These are phyloP conservation scores for Hanseniaspora sp. DNA, from an alignment of 1,139 yeast genomes.

Conservation along the genomic window DNA sequence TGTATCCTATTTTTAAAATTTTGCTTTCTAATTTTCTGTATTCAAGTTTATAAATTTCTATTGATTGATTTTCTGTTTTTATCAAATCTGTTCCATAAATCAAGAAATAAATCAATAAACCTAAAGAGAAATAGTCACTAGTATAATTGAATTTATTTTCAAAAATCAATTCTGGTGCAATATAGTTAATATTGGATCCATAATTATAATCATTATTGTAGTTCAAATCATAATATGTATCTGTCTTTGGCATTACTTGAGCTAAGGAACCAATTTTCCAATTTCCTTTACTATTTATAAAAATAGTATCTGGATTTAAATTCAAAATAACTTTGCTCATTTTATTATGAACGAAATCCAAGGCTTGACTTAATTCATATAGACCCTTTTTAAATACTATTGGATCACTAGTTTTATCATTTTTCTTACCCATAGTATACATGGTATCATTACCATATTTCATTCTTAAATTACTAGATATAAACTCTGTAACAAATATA, in stretches of 20 bases:
- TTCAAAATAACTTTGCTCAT: conserved; percentile 71
- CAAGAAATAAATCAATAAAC: conserved; percentile 58
- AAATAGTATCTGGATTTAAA: conserved; percentile 64
- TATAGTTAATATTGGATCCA: conserved; percentile 53
- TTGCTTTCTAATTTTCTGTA: conserved; percentile 35
- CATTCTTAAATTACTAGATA: conserved; percentile 48
- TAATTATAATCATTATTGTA: conserved; percentile 6
- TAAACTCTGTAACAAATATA: conserved; percentile 74
- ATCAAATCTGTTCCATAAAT: conserved; percentile 42
- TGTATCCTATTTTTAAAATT: conserved; percentile 37
- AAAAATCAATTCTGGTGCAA: conserved; percentile 63
- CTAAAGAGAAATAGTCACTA: conserved; percentile 76
- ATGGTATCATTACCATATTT: conserved; percentile 24
- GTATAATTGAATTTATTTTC: conserved; percentile 51
- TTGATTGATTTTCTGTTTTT: conserved; percentile 37
- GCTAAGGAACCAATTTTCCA: conserved; percentile 85
- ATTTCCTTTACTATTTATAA: conserved; percentile 75
- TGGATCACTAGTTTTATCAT: conserved; percentile 32
- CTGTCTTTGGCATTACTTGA: conserved; percentile 29
- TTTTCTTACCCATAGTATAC: conserved; percentile 28
- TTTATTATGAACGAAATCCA: conserved; percentile 69
- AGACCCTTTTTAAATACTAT: conserved; percentile 77
- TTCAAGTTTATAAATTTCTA: conserved; percentile 41
- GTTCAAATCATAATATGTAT: conserved; percentile 6
- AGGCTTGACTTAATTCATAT: conserved; percentile 63